These are phyloP conservation scores for Elongisporangium prolatum DNA, from an alignment of 352 stramenopile species.

Conservation along the genomic window DNA sequence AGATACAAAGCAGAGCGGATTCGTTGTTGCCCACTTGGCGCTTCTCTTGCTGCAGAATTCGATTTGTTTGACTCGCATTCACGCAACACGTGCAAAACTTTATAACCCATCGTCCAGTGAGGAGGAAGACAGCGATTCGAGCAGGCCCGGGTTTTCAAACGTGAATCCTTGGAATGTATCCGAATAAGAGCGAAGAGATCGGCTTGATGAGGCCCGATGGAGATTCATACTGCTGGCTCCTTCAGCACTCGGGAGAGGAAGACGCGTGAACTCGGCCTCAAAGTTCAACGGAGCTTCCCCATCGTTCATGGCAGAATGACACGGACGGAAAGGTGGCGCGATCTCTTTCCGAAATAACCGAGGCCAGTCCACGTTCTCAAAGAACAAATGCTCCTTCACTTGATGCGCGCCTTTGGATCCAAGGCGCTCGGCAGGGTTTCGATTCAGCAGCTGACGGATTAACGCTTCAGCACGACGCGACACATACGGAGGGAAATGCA, in stretches of 20 bases:
- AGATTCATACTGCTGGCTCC: not conserved
- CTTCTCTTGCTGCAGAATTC: too few relatives aligned
- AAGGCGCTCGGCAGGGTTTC: conserved; percentile 63
- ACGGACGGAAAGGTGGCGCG: conserved; percentile 67
- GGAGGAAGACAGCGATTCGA: conserved; percentile 35
- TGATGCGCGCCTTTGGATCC: conserved; percentile 62
- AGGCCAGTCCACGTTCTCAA: conserved; percentile 72
- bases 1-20: too few relatives aligned
- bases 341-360: conserved; percentile 56
- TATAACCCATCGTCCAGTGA: conserved; percentile 3
- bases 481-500: conserved; percentile 85
- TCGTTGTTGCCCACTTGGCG: too few relatives aligned
- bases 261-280: conserved; percentile 77
- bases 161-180: conserved; percentile 82
- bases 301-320: conserved; percentile 63
- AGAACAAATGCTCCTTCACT: conserved; percentile 76
- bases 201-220: conserved; percentile 10
- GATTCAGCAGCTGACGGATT: conserved; percentile 78
- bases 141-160: conserved; percentile 65
- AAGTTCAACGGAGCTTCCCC: conserved; percentile 80
- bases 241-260: conserved; percentile 78
- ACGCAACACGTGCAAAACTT: too few relatives aligned
- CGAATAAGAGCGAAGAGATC: conserved; percentile 40
- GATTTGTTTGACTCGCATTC: too few relatives aligned
- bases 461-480: conserved; percentile 67